These are phyloP conservation scores for Trametes meyenii DNA, from an alignment of 768 basidiomycete genomes.

Conservation along the genomic window DNA sequence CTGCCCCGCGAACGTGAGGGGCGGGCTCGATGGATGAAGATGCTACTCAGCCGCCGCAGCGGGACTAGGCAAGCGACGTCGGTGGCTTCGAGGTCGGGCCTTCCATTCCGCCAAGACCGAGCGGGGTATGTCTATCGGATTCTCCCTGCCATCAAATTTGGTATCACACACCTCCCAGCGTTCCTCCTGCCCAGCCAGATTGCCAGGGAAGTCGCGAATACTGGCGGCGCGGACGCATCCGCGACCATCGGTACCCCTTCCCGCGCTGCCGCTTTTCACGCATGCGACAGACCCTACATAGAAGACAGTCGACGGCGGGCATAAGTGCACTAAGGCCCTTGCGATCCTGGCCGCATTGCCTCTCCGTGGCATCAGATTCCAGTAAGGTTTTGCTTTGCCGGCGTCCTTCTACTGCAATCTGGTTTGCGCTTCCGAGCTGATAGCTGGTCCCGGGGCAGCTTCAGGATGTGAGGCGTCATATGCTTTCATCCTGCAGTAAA, in stretches of 20 bases:
- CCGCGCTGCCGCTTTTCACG: not conserved
- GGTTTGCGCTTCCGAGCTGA: no score
- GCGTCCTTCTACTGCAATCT: no score
- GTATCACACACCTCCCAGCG: not conserved
- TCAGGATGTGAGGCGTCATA: not conserved
- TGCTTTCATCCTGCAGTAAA: not conserved
- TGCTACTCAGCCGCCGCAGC: not conserved
- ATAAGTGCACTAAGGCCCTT: no score
- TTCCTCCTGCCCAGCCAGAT: not conserved
- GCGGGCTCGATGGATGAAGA: not conserved
- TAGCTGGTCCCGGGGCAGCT: not conserved
- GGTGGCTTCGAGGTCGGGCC: not conserved
- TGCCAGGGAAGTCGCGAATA: not conserved
- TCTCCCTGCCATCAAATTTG: constrained; percentile 1
- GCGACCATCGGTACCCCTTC: not conserved
- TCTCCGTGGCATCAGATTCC: no score
- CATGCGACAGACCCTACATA: not conserved
- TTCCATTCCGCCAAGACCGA: constrained; percentile 20
- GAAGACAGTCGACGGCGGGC: no score
- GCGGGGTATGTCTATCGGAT: not conserved
- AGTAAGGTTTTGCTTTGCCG: no score
- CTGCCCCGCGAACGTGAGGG: not conserved
- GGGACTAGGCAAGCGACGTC: constrained; percentile 3
- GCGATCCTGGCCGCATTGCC: no score
- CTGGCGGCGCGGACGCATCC: not conserved